Base-by-base conservation (phyloP, 345 rosid species). In the Eucalyptus melliodora region DNA sequence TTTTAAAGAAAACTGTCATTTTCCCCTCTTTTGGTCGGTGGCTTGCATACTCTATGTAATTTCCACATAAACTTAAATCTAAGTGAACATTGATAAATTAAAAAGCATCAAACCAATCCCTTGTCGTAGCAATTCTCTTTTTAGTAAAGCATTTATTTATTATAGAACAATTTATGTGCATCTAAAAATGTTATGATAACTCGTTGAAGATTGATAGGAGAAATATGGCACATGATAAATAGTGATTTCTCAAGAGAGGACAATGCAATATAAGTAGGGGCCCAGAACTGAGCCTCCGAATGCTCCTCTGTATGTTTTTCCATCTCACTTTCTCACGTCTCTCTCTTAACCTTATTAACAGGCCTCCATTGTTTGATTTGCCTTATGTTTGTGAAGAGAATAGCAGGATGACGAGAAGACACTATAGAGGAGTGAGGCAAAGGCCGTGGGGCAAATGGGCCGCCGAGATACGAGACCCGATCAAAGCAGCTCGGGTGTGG, bases 381-480 rank as follows among this genome's bases (percentile, higher is more conserved):
- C 42, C 17, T 50, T 49, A 12, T 86, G 86, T 89, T 86, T 83
- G 90, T 90, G 92, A 92, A 95, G 98, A 93, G 89, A 94, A 62
- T 87, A 82, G 50, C 49, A 50, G 24, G 65, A 89, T 94, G 87
- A 93, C 93, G 93, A 95, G 90, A 90, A 92, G 94, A 83, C 98
- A 96, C 88, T 97, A 96, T 91, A 93, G 99, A 91, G 99, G 99
- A 88, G 98, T 97, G 37, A 94, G 99, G 90, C 99, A 96, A 89
- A 93, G 99, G 88, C 98, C 98, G 50, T 97, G 99, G 99, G 99
- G 99, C 2, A 97, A 97, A 92, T 97, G 99, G 99, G 99, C 99
- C 0, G 98, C 99, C 2, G 99, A 97, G 90, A 97, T 97, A 37
- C 93, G 99, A 16, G 97, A 97, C 88, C 99, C 99, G 2, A 87